Percentiles rank a stretch among this genome's conserved stretches.
These are phyloP conservation scores for Ogataea chonburiensis DNA, from an alignment of 805 yeast species.

Conservation along the genomic window DNA sequence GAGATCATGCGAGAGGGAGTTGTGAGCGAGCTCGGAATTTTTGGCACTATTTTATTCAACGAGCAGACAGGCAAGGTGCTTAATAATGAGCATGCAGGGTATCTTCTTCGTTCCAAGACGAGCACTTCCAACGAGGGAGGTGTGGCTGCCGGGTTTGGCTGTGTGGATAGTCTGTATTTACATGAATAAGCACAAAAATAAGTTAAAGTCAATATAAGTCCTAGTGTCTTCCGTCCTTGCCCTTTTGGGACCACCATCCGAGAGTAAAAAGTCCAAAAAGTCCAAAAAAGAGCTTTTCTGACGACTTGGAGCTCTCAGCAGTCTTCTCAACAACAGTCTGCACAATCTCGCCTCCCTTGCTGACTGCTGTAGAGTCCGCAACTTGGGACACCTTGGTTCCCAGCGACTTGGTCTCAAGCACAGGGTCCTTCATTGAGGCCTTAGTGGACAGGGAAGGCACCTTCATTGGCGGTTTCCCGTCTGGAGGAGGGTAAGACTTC, in stretches of 20 bases:
- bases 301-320: constrained; percentile 3
- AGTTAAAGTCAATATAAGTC: constrained; percentile 1
- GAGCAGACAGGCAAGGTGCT: constrained; percentile 54
- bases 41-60: constrained; percentile 80
- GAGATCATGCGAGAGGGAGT: constrained; percentile 67
- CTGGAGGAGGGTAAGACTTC: constrained; percentile 25
- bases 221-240: constrained; percentile 21
- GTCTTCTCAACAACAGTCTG: constrained; percentile 6
- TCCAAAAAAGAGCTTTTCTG: constrained; percentile 27
- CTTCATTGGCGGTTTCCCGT: constrained; percentile 24
- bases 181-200: constrained; percentile 28
- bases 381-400: constrained; percentile 12
- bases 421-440: constrained; percentile 25
- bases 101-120: constrained; percentile 84
- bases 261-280: constrained; percentile 27
- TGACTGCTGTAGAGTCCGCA: constrained; percentile 16
- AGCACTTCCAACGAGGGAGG: constrained; percentile 94
- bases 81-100: constrained; percentile 73
- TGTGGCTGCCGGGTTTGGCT: constrained; percentile 98
- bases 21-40: constrained; percentile 87
- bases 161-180: constrained; percentile 81
- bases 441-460: constrained; percentile 31
- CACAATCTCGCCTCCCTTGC: constrained; percentile 23
- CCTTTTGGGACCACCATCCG: constrained; percentile 36
- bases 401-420: constrained; percentile 1